Percentiles rank a stretch among this genome's conserved stretches.
Evolutionary conservation across 1,284 basidiomycete genomes (phyloP).

Genomic region (Pyrrhoderma lamaoense): DNA sequence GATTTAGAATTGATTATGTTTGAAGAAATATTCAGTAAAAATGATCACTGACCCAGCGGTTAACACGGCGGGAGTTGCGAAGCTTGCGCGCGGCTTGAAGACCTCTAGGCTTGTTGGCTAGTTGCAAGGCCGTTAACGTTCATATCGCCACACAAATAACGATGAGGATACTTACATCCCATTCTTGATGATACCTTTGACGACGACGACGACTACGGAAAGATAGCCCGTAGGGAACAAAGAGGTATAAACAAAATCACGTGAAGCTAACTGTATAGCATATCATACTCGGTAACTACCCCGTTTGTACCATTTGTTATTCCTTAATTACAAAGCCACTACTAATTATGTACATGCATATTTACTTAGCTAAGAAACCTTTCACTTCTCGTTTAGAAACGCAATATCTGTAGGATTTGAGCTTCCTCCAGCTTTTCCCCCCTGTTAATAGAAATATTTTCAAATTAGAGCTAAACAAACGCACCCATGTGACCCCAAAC

Average conservation of each 20-base stretch:
- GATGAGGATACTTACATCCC: conserved; percentile 56
- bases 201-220: too few relatives aligned
- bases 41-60: conserved; percentile 82
- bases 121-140: conserved; percentile 19
- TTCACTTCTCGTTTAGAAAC: conserved; percentile 26
- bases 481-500: conserved; percentile 27
- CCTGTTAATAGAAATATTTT: background rate
- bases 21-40: conserved; percentile 3
- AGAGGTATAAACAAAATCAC: too few relatives aligned
- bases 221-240: too few relatives aligned
- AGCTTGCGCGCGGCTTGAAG: conserved; percentile 99
- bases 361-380: conserved; percentile 22
- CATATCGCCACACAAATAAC: conserved; percentile 15
- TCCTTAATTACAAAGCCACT: too few relatives aligned
- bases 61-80: conserved; percentile 88
- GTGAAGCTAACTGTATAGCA: too few relatives aligned
- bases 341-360: too few relatives aligned
- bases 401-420: conserved; percentile 24
- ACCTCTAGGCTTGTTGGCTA: conserved; percentile 97
- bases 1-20: background rate
- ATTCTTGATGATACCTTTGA: conserved; percentile 42
- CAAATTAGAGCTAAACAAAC: background rate
- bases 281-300: too few relatives aligned
- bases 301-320: too few relatives aligned
- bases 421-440: conserved; percentile 25